Percentiles rank a stretch among this genome's conserved stretches.
Conservation (phyloP, 169 alveolate genomes). For the Plasmodium vivax region DNA sequence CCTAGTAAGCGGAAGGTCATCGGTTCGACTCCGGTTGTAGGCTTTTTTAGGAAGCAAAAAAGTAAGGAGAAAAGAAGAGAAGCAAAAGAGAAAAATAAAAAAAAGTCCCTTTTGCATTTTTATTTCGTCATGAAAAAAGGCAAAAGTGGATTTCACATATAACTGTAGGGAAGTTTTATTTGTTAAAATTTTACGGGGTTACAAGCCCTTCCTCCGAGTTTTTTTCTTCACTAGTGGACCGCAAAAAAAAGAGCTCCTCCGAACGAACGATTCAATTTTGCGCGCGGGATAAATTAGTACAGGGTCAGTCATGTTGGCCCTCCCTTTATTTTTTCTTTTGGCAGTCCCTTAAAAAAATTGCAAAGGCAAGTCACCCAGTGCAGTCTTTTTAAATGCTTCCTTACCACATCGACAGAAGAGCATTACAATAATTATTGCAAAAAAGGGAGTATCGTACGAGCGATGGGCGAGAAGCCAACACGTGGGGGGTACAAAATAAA, state of each 20-base stretch:
- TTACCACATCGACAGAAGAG: not conserved
- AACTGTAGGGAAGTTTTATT: not conserved
- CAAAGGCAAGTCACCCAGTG: not conserved
- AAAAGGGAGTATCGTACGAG: not conserved
- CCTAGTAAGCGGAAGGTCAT: slow-evolving; percentile 90
- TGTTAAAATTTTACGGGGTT: not conserved
- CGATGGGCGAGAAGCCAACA: not conserved
- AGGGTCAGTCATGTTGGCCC: too few species aligned
- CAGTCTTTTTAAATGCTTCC: not conserved
- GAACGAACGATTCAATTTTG: not conserved
- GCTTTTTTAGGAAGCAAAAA: slow-evolving; percentile 24
- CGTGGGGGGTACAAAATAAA: not conserved
- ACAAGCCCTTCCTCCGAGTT: not conserved
- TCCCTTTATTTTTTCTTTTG: too few species aligned
- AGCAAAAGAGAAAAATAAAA: too few species aligned
- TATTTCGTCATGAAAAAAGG: not conserved
- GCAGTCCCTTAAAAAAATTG: too few species aligned
- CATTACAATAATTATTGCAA: not conserved
- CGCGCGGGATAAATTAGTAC: not conserved
- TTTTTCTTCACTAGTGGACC: not conserved
- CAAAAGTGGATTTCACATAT: not conserved
- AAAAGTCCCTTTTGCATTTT: not conserved
- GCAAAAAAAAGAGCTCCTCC: not conserved
- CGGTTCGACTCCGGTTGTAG: slow-evolving; percentile 88
- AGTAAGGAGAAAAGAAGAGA: not conserved